Evolutionary conservation across 352 stramenopile genomes (phyloP), one percentile per base, ranked within the genome.

Genomic region (Phytophthora pistaciae): DNA sequence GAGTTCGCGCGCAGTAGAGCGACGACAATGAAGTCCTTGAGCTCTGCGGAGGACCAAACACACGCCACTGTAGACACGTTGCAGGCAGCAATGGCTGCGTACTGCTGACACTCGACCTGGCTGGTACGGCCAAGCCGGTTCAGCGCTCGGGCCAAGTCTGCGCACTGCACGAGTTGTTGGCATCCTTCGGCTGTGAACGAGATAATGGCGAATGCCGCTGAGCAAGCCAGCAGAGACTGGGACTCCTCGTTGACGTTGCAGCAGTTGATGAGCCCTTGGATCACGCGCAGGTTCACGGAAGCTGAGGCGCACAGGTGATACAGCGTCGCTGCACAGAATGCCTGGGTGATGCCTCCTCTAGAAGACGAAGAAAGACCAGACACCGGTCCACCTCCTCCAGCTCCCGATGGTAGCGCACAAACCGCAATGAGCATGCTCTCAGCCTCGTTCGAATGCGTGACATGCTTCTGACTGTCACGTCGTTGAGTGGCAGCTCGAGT

Each of bases 1-100:
- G 88, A 95, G 57, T 95, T 94, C 0, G 88, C 88, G 3, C 88
- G 83, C 29, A 95, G 58, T 25, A 95, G 53, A 13, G 88, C 87
- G 3, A 95, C 84, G 1, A 94, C 88, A 13, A 94, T 92, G 36
- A 95, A 93, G 64, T 95, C 88, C 38, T 93, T 93, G 2, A 95
- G 83, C 58, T 95, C 88, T 0, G 78, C 60, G 0, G 84, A 91
- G 1, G 75, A 89, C 88, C 88, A 95, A 20, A 93, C 87, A 64
- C 86, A 95, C 38, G 77, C 60, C 1, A 89, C 36, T 0, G 79
- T 88, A 1, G 88, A 91, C 3, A 93, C 84, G 31, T 95, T 95
- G 57, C 88, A 95, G 0, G 88, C 88, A 1, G 88, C 87, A 38
- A 95, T 88, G 1, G 88, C 86, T 16, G 88, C 88, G 44, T 94